phyloP scores from a whole-genome alignment of 169 alveolate genomes.

The Eimeria necatrix region DNA sequence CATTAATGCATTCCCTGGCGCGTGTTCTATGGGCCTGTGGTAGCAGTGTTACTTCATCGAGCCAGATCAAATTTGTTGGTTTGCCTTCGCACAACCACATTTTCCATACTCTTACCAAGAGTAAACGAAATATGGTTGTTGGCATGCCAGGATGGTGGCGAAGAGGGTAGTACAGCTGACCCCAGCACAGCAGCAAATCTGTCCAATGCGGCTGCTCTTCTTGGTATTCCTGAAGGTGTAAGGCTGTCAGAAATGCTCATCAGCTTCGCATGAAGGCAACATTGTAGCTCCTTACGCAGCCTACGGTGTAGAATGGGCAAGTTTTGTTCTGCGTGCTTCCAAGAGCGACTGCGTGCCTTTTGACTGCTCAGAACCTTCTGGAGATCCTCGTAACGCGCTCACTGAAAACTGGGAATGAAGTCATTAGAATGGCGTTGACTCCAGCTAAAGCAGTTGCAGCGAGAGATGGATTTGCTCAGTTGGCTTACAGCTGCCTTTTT shows the following conservation, averaged over 20 bases:
- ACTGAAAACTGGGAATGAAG: conserved; percentile 62
- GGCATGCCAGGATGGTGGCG: conserved; percentile 21
- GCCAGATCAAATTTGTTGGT: too few relatives aligned
- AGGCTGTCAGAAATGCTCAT: background rate
- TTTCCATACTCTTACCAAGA: too few relatives aligned
- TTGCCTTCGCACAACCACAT: too few relatives aligned
- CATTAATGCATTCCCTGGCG: too few relatives aligned
- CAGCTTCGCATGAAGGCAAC: too few relatives aligned
- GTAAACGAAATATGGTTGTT: too few relatives aligned
- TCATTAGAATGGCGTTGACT: background rate
- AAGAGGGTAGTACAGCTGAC: conserved; percentile 27
- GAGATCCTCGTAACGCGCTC: conserved; percentile 1
- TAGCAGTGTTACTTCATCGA: too few relatives aligned
- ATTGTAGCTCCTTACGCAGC: background rate
- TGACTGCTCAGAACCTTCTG: background rate
- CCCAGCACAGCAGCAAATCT: background rate
- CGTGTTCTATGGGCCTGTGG: too few relatives aligned
- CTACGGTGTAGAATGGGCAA: background rate
- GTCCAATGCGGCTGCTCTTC: background rate
- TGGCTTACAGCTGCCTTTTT: conserved; percentile 96
- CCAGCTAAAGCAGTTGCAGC: conserved; percentile 64
- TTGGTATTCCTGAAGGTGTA: conserved; percentile 24
- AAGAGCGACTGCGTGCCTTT: background rate
- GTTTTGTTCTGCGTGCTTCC: background rate
- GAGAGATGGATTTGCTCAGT: conserved; percentile 91